Conservation (phyloP, 2,329 filamentous ascomycete species). For the Esteya vermicola region DNA sequence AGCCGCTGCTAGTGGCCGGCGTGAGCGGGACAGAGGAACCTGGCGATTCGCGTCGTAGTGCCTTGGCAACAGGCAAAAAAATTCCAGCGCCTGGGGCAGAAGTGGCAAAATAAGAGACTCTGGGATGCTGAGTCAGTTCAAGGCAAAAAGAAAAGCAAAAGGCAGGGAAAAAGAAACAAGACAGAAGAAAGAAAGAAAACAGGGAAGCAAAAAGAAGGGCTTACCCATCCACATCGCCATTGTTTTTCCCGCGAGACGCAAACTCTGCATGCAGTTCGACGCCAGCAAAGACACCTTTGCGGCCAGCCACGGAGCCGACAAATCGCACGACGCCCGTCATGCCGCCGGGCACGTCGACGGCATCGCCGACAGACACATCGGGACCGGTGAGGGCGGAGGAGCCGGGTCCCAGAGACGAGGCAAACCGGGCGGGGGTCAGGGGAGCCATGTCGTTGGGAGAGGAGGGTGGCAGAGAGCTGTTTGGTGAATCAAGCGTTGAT, state of each 20-base stretch:
- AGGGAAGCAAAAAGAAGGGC: conserved; percentile 14
- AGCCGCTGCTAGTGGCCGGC: conserved; percentile 50
- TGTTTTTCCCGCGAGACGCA: conserved; percentile 81
- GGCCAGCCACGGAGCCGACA: conserved; percentile 72
- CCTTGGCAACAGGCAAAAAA: conserved; percentile 78
- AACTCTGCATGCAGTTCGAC: conserved; percentile 77
- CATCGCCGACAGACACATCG: conserved; percentile 60
- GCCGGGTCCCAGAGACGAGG: conserved; percentile 12
- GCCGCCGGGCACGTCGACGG: conserved; percentile 81
- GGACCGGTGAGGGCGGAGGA: conserved; percentile 15
- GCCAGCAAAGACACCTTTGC: conserved; percentile 82
- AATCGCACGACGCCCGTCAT: conserved; percentile 89
- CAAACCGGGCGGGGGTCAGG: conserved; percentile 31
- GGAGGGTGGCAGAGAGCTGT: not conserved
- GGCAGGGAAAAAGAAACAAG: conserved; percentile 2
- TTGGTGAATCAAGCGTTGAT: conserved; percentile 14
- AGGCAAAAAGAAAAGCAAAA: not conserved
- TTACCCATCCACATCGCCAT: conserved; percentile 85
- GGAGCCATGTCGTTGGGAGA: conserved; percentile 16
- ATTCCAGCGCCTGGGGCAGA: conserved; percentile 71
- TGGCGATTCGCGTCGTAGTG: conserved; percentile 50
- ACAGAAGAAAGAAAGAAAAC: not conserved
- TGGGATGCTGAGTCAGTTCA: conserved; percentile 15
- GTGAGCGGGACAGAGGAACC: conserved; percentile 44
- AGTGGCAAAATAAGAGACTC: conserved; percentile 69